Conservation (phyloP, 768 basidiomycete species). For the Mycena vitilis region DNA sequence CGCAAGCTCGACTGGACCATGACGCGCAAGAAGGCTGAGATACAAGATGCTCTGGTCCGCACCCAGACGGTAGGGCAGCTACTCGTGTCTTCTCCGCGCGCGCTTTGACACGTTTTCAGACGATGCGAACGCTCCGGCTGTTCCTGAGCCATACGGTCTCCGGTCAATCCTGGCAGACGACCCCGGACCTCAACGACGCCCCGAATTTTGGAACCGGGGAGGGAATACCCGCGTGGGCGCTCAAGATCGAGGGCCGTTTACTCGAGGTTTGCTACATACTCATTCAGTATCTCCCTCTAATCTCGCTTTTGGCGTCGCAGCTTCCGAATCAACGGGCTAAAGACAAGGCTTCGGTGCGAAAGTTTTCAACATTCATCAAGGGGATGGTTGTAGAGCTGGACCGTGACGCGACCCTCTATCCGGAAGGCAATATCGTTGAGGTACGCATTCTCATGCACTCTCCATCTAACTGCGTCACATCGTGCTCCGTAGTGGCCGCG, state of each 20-base stretch:
- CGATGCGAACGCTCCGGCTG: slow-evolving; percentile 83
- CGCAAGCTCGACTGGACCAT: slow-evolving; percentile 95
- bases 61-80: slow-evolving; percentile 68
- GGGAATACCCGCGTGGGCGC: slow-evolving; percentile 89
- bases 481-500: slow-evolving; percentile 67
- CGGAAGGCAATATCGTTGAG: slow-evolving; percentile 92
- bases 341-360: slow-evolving; percentile 72
- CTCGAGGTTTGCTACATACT: slow-evolving; percentile 68
- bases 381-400: slow-evolving; percentile 89
- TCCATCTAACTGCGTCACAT: not conserved
- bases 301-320: slow-evolving; percentile 45
- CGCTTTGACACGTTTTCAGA: slow-evolving; percentile 56
- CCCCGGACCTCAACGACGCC: slow-evolving; percentile 56
- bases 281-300: not conserved
- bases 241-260: slow-evolving; percentile 89
- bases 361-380: slow-evolving; percentile 89
- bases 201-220: slow-evolving; percentile 83
- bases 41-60: slow-evolving; percentile 87
- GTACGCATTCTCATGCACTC: slow-evolving; percentile 52
- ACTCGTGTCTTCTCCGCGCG: not conserved
- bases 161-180: slow-evolving; percentile 86
- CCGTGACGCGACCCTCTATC: slow-evolving; percentile 81
- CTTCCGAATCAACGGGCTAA: slow-evolving; percentile 69
- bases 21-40: slow-evolving; percentile 88
- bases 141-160: slow-evolving; percentile 92